A percentile compares a stretch with the other conserved stretches of the same genome.
phyloP scores from a whole-genome alignment of 2,329 filamentous ascomycete species.

The Fusarium irregulare region DNA sequence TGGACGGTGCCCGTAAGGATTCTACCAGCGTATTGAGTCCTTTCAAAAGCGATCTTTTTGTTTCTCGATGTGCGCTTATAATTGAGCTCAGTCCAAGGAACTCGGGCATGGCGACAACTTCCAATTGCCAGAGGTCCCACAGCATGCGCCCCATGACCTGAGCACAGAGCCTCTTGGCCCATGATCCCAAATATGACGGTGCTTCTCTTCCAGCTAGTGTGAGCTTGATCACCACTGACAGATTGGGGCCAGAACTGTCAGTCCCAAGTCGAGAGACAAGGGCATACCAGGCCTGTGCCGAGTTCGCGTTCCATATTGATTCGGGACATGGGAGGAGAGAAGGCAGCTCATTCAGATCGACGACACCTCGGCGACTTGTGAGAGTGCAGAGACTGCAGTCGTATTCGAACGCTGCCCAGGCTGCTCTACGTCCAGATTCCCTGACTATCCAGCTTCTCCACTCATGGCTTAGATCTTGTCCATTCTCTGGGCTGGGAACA shows the following conservation, averaged over 20 bases:
- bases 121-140: slow-evolving; percentile 4
- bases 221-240: not conserved
- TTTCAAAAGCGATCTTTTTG: not conserved
- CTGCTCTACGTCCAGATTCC: not conserved
- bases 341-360: slow-evolving; percentile 1
- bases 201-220: not conserved
- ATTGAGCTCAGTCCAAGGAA: not conserved
- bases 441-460: not conserved
- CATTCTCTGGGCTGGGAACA: not conserved
- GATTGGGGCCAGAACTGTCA: not conserved
- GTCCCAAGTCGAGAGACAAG: not conserved
- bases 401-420: slow-evolving; percentile 7
- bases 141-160: not conserved
- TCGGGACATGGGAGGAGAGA: not conserved
- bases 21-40: slow-evolving; percentile 1
- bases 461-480: not conserved
- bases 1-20: not conserved
- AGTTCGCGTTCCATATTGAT: not conserved
- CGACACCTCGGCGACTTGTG: slow-evolving; percentile 1
- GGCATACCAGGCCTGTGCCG: slow-evolving; percentile 4
- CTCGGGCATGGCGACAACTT: not conserved
- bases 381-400: slow-evolving; percentile 6
- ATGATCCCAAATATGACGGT: not conserved
- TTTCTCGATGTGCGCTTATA: not conserved
- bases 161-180: slow-evolving; percentile 1